Conservation (phyloP, 2,329 filamentous ascomycete genomes). For the Colletotrichum tropicicola region DNA sequence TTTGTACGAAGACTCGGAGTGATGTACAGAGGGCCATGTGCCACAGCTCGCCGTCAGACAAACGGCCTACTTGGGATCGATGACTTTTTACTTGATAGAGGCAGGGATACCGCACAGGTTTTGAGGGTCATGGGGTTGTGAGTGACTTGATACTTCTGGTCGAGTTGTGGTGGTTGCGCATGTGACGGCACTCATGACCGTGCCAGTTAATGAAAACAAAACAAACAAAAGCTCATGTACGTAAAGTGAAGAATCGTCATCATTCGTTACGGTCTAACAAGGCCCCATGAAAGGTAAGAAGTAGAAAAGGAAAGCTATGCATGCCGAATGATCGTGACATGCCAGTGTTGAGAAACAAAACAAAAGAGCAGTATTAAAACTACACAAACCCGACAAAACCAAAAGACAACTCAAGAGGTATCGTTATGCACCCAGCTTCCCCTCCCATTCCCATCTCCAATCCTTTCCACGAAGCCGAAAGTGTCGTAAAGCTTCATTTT, state of each 20-base stretch:
- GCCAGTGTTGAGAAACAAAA: not conserved
- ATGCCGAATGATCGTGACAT: no score
- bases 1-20: not conserved
- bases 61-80: not conserved
- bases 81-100: not conserved
- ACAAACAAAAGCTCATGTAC: no score
- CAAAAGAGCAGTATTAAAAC: not conserved
- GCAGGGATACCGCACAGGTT: not conserved
- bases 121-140: not conserved
- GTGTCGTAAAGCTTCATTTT: constrained; percentile 17
- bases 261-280: constrained; percentile 1
- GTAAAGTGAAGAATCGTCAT: no score
- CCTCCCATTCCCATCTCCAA: not conserved
- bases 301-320: not conserved
- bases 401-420: constrained; percentile 18
- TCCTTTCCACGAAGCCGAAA: not conserved
- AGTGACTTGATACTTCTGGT: no score
- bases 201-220: no score
- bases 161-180: not conserved
- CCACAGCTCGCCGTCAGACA: no score
- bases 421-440: constrained; percentile 15
- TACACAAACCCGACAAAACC: not conserved
- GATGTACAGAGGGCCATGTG: no score
- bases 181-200: not conserved
- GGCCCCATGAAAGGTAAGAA: not conserved